Conservation (phyloP, 306 rosid genomes). For the Cicer bijugum region DNA sequence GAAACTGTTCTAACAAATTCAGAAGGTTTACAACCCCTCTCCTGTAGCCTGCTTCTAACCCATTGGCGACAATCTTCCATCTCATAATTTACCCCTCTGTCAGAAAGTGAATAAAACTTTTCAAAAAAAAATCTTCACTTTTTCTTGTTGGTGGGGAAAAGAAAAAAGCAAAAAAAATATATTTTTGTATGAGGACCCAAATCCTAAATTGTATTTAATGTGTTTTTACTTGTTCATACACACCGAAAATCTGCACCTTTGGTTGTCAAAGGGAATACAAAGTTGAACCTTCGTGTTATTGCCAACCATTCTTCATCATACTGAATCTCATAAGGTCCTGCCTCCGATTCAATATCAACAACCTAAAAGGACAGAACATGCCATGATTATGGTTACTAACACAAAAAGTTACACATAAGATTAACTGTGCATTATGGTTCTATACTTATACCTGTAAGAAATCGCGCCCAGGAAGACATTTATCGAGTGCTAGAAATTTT, state of each 20-base stretch:
- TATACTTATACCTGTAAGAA: conserved; percentile 78
- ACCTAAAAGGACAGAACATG: conserved; percentile 55
- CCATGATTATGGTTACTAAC: conserved; percentile 41
- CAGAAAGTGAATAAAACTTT: conserved; percentile 28
- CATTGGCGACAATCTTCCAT: conserved; percentile 70
- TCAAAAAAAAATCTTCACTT: too few species aligned
- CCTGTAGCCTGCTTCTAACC: conserved; percentile 70
- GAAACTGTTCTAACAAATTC: conserved; percentile 79
- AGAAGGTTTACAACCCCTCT: conserved; percentile 75
- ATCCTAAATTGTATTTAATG: conserved; percentile 24
- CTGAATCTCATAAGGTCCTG: conserved; percentile 81
- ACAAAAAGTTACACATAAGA: conserved; percentile 35
- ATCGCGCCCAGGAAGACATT: conserved; percentile 74
- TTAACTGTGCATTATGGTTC: conserved; percentile 10
- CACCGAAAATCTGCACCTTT: conserved; percentile 70
- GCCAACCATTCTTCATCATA: conserved; percentile 98
- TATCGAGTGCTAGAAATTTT: conserved; percentile 94
- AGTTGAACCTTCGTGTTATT: conserved; percentile 77
- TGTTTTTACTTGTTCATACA: conserved; percentile 42
- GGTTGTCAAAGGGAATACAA: conserved; percentile 68
- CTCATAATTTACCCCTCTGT: conserved; percentile 58
- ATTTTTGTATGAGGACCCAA: not conserved
- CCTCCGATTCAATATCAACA: conserved; percentile 77
- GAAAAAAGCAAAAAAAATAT: not conserved
- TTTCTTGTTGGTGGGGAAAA: conserved; percentile 4